A percentile compares a stretch with the other conserved stretches of the same genome.
phyloP scores from a whole-genome alignment of 441 rosid genomes.

The Bruguiera hainesii region DNA sequence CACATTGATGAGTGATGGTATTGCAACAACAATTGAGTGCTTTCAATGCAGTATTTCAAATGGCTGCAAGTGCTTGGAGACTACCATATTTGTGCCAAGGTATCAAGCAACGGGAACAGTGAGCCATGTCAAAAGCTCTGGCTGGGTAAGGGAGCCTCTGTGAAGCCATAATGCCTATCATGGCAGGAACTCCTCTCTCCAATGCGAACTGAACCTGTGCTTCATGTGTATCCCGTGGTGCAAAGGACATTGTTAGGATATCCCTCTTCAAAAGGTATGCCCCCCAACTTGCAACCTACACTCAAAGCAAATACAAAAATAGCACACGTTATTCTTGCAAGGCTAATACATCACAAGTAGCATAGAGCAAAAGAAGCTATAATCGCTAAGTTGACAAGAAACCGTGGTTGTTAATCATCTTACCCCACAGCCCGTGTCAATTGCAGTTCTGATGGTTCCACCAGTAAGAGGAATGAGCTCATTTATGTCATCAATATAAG shows the following conservation, averaged over 20 bases:
- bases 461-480: slow-evolving; percentile 68
- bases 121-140: slow-evolving; percentile 93
- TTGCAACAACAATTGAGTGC: too few relatives aligned
- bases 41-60: too few relatives aligned
- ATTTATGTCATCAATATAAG: slow-evolving; percentile 79
- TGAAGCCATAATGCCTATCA: slow-evolving; percentile 82
- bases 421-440: slow-evolving; percentile 98
- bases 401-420: slow-evolving; percentile 19
- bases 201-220: slow-evolving; percentile 96
- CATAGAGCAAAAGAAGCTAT: too few relatives aligned
- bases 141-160: slow-evolving; percentile 90
- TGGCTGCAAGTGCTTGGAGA: not conserved
- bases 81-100: slow-evolving; percentile 73
- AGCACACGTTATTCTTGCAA: slow-evolving; percentile 6
- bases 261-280: slow-evolving; percentile 88
- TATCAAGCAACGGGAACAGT: slow-evolving; percentile 93
- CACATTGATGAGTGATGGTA: not conserved
- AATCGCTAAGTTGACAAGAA: too few relatives aligned
- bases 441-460: slow-evolving; percentile 80
- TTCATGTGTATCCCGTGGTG: slow-evolving; percentile 95
- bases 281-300: slow-evolving; percentile 94
- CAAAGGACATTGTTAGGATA: slow-evolving; percentile 75
- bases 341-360: not conserved
- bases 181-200: slow-evolving; percentile 97
- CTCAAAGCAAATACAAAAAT: slow-evolving; percentile 1